Evolutionary conservation across 2,329 filamentous ascomycete species (phyloP).

Genomic region (Cercospora sesami): DNA sequence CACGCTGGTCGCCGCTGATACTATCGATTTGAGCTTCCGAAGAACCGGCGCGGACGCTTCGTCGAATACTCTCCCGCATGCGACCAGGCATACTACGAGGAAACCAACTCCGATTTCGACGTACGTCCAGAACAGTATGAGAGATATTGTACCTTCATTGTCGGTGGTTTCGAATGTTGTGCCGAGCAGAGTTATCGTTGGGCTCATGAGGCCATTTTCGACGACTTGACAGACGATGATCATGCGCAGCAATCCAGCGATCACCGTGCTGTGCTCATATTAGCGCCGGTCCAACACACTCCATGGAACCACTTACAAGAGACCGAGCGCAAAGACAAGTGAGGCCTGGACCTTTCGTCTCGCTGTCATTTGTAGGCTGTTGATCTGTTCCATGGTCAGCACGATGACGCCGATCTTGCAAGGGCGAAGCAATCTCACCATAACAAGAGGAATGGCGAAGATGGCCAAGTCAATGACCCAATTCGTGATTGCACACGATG

Average conservation of each 20-base stretch:
- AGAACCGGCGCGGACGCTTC: constrained; percentile 16
- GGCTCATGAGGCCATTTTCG: constrained; percentile 8
- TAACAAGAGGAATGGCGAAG: constrained; percentile 19
- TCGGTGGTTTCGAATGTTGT: constrained; percentile 9
- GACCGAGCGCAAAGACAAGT: constrained; percentile 18
- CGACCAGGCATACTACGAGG: constrained; percentile 20
- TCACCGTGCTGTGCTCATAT: constrained; percentile 11
- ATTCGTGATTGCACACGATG: constrained; percentile 14
- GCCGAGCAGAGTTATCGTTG: constrained; percentile 14
- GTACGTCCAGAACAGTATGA: constrained; percentile 20
- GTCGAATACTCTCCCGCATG: constrained; percentile 19
- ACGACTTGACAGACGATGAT: constrained; percentile 16
- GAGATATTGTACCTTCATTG: constrained; percentile 17
- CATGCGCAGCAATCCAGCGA: constrained; percentile 21
- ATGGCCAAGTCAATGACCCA: constrained; percentile 19
- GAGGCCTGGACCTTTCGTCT: constrained; percentile 19
- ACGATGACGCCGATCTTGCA: neutral
- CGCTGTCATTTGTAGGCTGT: constrained; percentile 14
- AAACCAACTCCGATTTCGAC: constrained; percentile 23
- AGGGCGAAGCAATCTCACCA: constrained; percentile 1
- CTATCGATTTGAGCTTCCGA: constrained; percentile 13
- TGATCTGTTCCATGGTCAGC: constrained; percentile 5
- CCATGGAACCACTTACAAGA: constrained; percentile 16
- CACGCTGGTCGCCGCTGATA: constrained; percentile 13
- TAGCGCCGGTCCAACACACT: neutral